Base-by-base conservation (phyloP, 257 asterid genomes). In the Solanum pinnatisectum region DNA sequence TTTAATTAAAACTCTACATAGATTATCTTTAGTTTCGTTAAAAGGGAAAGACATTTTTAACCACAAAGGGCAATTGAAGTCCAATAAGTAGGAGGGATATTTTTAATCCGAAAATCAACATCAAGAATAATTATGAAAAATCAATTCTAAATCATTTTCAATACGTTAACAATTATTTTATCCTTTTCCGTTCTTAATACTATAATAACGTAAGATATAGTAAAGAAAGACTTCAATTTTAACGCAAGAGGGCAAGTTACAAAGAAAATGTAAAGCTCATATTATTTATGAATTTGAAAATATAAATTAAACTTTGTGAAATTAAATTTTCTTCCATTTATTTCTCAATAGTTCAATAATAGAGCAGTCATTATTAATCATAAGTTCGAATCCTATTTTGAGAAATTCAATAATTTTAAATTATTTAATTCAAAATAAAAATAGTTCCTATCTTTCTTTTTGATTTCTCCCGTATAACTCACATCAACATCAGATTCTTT, bases 401-500 rank as follows among this genome's bases (percentile, higher is more conserved):
- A 56, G 3, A 56, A 49, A 49, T 1, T 49, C 1, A 49, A 49
- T 49, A 49, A 49, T 49, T 49, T 18, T 18, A 56, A 56, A 6
- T 56, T 6, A 6, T 6, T 52, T 56, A 20, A 56, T 56, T 20
- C 5, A 56, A 56, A 56, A 18, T 20, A 56, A 56, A 60, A 22
- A 25, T 4, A 30, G 4, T n/a, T 9, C 6, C 6, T 9, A 9
- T 23, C 3, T 60, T 23, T 63, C 3, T 63, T 63, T 63, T 20
- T 20, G 0, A 59, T 59, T 22, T 59, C 27, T 0, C 5, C 16
- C 0, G 63, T 0, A 52, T 52, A 20, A 56, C 5, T 59, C 67
- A 8, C 1, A 0, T 0, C 11, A 60, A 60, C 2, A 23, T 60
- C 3, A 0, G 0, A 59, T 20, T 59, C n/a, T 3, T 59, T 22